Evolutionary conservation across 2,329 filamentous ascomycete species (phyloP).

Genomic region (Triangularia verruculosa): DNA sequence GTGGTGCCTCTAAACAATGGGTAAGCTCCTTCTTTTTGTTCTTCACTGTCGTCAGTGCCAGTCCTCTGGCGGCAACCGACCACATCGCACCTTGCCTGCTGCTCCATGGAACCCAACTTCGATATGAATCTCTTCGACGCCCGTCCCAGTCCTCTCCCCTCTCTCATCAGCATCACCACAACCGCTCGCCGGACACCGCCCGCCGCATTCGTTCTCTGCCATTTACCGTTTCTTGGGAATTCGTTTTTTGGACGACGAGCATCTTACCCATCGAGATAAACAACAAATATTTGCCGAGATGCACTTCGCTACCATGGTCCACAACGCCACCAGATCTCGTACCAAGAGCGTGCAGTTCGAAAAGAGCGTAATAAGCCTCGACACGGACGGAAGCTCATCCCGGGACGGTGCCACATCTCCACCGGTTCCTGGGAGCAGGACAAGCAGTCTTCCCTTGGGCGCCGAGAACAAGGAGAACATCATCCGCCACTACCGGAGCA

Average conservation of each 20-base stretch:
- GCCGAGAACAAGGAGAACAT: constrained; percentile 32
- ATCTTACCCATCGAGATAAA: constrained; percentile 30
- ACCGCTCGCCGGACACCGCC: constrained; percentile 29
- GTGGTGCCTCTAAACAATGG: constrained; percentile 40
- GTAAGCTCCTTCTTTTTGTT: constrained; percentile 41
- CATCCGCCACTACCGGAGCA: constrained; percentile 46
- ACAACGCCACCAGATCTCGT: constrained; percentile 43
- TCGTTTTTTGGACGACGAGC: constrained; percentile 31
- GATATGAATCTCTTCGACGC: constrained; percentile 18
- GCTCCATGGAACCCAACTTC: constrained; percentile 7
- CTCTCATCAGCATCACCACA: constrained; percentile 30
- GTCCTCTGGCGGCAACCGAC: constrained; percentile 16
- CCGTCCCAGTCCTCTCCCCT: constrained; percentile 21
- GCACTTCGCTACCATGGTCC: constrained; percentile 43
- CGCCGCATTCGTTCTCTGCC: constrained; percentile 37
- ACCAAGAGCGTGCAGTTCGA: constrained; percentile 51
- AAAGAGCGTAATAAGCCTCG: constrained; percentile 32
- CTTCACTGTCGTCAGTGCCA: constrained; percentile 20
- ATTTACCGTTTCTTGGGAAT: constrained; percentile 49
- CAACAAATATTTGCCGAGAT: constrained; percentile 27
- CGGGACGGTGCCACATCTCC: constrained; percentile 26
- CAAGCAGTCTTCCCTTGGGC: constrained; percentile 37
- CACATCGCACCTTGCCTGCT: constrained; percentile 19
- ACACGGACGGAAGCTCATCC: constrained; percentile 18
- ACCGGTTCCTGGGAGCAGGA: constrained; percentile 32